A percentile compares a stretch with the other conserved stretches of the same genome.
Evolutionary conservation across 768 basidiomycete genomes (phyloP).

Genomic region (Leucogyrophana mollusca): DNA sequence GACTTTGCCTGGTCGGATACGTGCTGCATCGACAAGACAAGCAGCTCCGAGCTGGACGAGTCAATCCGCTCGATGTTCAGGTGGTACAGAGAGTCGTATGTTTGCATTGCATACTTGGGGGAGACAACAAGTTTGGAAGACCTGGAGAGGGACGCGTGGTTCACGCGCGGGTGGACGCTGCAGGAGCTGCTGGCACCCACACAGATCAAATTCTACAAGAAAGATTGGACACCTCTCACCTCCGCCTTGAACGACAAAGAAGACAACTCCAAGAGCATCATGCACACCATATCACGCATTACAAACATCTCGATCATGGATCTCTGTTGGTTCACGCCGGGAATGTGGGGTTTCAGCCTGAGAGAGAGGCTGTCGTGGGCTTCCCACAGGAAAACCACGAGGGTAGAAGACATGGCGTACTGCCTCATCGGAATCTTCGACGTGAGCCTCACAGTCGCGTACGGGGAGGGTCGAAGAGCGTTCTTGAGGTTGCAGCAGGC

Average conservation of each 20-base stretch:
- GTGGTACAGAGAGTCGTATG: conserved; percentile 10
- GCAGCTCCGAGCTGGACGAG: conserved; percentile 12
- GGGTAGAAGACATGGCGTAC: conserved; percentile 17
- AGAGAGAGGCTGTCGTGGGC: conserved; percentile 14
- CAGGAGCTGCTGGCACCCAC: conserved; percentile 14
- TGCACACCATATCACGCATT: conserved; percentile 3
- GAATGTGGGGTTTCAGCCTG: conserved; percentile 5
- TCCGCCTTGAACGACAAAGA: conserved; percentile 2
- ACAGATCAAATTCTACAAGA: conserved; percentile 14
- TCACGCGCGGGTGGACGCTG: conserved; percentile 14
- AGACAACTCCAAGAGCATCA: not conserved
- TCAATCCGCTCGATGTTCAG: conserved; percentile 14
- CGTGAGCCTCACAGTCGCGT: conserved; percentile 13
- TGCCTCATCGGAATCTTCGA: conserved; percentile 16
- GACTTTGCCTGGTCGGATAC: conserved; percentile 22
- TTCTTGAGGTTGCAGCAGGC: conserved; percentile 13
- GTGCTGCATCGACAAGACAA: conserved; percentile 12
- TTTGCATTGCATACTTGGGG: conserved; percentile 10
- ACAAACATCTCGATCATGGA: conserved; percentile 4
- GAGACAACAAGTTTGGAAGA: not conserved
- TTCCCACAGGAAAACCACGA: conserved; percentile 16
- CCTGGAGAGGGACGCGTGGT: conserved; percentile 7
- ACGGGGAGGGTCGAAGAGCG: conserved; percentile 16
- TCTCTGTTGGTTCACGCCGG: conserved; percentile 5
- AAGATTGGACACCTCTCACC: conserved; percentile 11